Evolutionary conservation across 2,329 filamentous ascomycete species (phyloP).

Genomic region (Fusarium bactridioides): DNA sequence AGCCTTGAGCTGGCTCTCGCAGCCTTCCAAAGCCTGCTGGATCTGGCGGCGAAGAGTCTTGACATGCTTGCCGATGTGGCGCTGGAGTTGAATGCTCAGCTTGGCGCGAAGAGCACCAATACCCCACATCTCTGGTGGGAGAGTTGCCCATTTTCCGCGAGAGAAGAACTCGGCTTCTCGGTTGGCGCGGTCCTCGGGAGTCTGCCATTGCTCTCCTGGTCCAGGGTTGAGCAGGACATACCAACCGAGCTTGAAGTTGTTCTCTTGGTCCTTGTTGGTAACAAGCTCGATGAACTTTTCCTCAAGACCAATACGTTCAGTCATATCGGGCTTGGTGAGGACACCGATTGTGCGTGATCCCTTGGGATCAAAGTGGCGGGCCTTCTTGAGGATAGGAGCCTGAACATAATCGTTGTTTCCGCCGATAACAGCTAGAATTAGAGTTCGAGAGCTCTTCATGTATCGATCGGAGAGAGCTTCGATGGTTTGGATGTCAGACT

Average conservation of each 20-base stretch:
- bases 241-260: conserved; percentile 61
- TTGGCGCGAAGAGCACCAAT: conserved; percentile 56
- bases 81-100: conserved; percentile 59
- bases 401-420: conserved; percentile 65
- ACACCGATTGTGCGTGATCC: conserved; percentile 61
- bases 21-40: conserved; percentile 58
- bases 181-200: conserved; percentile 51
- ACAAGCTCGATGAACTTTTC: conserved; percentile 64
- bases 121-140: conserved; percentile 59
- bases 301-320: conserved; percentile 60
- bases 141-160: conserved; percentile 56
- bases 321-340: conserved; percentile 62
- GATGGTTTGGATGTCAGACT: conserved; percentile 61
- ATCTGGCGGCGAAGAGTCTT: conserved; percentile 60
- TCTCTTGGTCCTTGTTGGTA: conserved; percentile 58
- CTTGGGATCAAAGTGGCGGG: conserved; percentile 58
- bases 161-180: conserved; percentile 59
- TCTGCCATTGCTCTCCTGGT: conserved; percentile 55
- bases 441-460: conserved; percentile 64
- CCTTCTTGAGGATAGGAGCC: conserved; percentile 60
- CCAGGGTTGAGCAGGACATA: conserved; percentile 61
- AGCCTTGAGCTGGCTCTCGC: conserved; percentile 58
- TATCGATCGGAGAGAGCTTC: conserved; percentile 60
- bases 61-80: conserved; percentile 61
- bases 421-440: conserved; percentile 63